Conservation (phyloP, 2,329 filamentous ascomycete genomes). For the Colletotrichum sublineola region DNA sequence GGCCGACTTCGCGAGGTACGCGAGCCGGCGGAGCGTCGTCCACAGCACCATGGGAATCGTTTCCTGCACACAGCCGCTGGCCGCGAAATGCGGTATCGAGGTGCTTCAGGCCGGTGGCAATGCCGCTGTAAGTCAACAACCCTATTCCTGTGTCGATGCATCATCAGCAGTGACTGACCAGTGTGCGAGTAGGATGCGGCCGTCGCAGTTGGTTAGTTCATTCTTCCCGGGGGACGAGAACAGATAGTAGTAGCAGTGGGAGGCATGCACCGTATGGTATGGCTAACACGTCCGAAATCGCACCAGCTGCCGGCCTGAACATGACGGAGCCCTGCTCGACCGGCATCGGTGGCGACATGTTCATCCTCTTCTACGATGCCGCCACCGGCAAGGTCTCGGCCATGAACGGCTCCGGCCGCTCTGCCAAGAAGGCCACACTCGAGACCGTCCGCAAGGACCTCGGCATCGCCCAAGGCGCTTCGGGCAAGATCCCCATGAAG, state of each 20-base stretch:
- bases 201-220: conserved; percentile 81
- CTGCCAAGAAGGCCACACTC: conserved; percentile 76
- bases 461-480: conserved; percentile 69
- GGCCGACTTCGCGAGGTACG: conserved; percentile 71
- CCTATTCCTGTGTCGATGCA: not conserved
- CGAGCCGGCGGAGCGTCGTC: conserved; percentile 89
- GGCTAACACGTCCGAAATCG: conserved; percentile 6
- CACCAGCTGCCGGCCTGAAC: conserved; percentile 86
- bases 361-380: conserved; percentile 92
- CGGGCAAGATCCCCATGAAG: conserved; percentile 75
- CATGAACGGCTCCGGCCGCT: conserved; percentile 93
- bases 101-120: conserved; percentile 92
- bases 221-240: conserved; percentile 7
- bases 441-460: conserved; percentile 79
- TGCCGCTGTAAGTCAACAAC: conserved; percentile 77
- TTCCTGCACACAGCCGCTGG: conserved; percentile 89
- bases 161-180: conserved; percentile 30
- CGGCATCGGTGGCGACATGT: conserved; percentile 97
- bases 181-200: conserved; percentile 81
- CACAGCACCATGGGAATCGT: conserved; percentile 95
- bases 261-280: not conserved
- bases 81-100: conserved; percentile 87
- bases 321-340: conserved; percentile 94
- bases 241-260: not conserved
- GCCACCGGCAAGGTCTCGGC: conserved; percentile 84